Evolutionary conservation across 2,329 filamentous ascomycete genomes (phyloP).

Genomic region (Blastomyces gilchristii): DNA sequence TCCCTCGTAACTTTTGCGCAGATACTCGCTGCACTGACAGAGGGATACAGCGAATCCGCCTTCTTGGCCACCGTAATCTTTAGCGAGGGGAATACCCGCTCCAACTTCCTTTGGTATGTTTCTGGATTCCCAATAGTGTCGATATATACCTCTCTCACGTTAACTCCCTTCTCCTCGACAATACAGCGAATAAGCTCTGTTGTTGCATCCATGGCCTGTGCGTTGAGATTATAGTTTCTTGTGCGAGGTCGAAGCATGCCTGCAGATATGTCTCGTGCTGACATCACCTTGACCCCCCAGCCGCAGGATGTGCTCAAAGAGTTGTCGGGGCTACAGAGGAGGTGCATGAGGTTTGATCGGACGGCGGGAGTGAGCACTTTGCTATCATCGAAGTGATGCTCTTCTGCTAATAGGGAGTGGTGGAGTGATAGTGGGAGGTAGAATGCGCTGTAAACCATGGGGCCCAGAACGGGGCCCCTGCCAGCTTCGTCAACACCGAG

Average conservation of each 20-base stretch:
- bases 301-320: constrained; percentile 58
- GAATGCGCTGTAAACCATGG: constrained; percentile 60
- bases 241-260: constrained; percentile 57
- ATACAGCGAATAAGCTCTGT: constrained; percentile 70
- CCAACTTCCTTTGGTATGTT: constrained; percentile 73
- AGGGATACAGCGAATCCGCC: constrained; percentile 84
- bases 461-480: constrained; percentile 79
- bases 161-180: constrained; percentile 59
- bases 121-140: constrained; percentile 83
- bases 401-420: constrained; percentile 62
- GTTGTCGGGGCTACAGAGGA: constrained; percentile 56
- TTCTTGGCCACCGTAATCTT: constrained; percentile 76
- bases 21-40: constrained; percentile 85
- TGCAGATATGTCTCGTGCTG: constrained; percentile 70
- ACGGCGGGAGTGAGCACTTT: constrained; percentile 79
- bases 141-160: constrained; percentile 82
- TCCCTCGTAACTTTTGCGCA: constrained; percentile 95
- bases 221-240: constrained; percentile 76
- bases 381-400: constrained; percentile 87
- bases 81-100: constrained; percentile 69
- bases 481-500: constrained; percentile 92
- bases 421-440: constrained; percentile 57
- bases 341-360: constrained; percentile 60
- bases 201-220: constrained; percentile 89
- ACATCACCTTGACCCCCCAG: constrained; percentile 73